phyloP scores from a whole-genome alignment of 768 basidiomycete species.

The Candolleomyces aberdarensis region DNA sequence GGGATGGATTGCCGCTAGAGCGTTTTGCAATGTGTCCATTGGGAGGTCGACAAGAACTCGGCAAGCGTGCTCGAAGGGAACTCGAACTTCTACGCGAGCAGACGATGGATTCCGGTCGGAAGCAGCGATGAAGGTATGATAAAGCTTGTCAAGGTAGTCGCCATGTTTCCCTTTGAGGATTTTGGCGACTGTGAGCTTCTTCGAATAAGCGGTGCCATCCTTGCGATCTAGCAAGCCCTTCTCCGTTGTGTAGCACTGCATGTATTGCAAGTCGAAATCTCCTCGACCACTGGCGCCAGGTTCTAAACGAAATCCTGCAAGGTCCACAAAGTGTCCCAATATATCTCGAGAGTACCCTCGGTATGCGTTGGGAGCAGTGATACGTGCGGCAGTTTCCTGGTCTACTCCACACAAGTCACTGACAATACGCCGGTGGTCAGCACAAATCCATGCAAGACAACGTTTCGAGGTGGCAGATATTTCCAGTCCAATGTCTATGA shows the following conservation, averaged over 20 bases:
- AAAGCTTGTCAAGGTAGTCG: background rate
- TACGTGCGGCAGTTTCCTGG: background rate
- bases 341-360: too few species aligned
- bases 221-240: background rate
- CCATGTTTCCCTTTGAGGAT: background rate
- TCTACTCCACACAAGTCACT: background rate
- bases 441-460: background rate
- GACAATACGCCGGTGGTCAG: background rate
- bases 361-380: too few species aligned
- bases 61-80: background rate
- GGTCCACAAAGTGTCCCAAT: too few species aligned
- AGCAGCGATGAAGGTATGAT: background rate
- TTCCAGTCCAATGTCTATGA: background rate
- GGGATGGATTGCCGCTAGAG: background rate
- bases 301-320: too few species aligned
- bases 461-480: background rate
- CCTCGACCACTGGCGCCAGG: too few species aligned
- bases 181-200: background rate
- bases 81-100: background rate
- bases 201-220: background rate
- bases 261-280: too few species aligned
- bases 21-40: background rate
- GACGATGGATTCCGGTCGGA: background rate
- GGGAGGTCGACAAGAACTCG: background rate
- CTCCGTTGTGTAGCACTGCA: background rate